Evolutionary conservation across 805 yeast species (phyloP).

Genomic region (Candida sithepensis): DNA sequence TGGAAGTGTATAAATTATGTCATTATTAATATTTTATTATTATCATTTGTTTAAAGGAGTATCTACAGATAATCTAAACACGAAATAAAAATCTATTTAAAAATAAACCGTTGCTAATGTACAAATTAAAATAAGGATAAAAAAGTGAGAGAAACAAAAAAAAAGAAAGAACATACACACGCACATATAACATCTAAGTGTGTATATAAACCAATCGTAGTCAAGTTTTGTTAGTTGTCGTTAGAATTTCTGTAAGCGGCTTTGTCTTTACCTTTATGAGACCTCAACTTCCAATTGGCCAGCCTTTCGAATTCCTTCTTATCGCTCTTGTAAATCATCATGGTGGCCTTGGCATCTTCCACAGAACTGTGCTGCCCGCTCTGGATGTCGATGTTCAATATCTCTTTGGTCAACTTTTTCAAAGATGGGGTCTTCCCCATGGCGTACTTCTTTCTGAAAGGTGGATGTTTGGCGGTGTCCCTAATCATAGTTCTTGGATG

Average conservation of each 20-base stretch:
- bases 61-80: no score
- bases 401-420: constrained; percentile 57
- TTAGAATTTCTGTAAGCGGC: not conserved
- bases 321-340: constrained; percentile 67
- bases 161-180: no score
- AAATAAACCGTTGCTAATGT: no score
- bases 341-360: constrained; percentile 86
- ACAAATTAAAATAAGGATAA: no score
- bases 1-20: no score
- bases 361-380: constrained; percentile 78
- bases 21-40: no score
- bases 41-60: no score
- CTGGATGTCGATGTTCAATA: constrained; percentile 63
- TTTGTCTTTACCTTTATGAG: constrained; percentile 7
- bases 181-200: no score
- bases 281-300: constrained; percentile 27
- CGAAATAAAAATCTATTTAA: no score
- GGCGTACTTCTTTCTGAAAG: constrained; percentile 53
- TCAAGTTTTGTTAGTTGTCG: no score
- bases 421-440: constrained; percentile 72
- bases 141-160: no score
- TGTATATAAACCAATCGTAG: no score
- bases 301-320: constrained; percentile 58
- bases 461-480: constrained; percentile 67
- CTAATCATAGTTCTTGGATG: constrained; percentile 64